Evolutionary conservation across 352 stramenopile species (phyloP), one percentile per base, ranked within the genome.

Genomic region (Phytophthora fragariae): DNA sequence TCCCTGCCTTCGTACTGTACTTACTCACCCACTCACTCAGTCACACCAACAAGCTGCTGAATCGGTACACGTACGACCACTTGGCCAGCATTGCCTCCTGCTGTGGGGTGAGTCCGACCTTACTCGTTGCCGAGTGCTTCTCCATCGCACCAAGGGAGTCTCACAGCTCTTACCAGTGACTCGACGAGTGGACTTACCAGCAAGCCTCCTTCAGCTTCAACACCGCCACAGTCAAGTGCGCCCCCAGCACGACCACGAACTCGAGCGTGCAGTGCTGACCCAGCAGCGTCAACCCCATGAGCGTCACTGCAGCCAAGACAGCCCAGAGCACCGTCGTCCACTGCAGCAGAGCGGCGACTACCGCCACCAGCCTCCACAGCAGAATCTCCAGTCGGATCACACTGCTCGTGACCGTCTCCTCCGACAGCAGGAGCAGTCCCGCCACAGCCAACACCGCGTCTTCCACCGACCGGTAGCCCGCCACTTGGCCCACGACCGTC

Each of bases 81-180:
- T 85, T 63, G 11, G 65, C 21, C 54, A 83, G 69, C 50, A 66
- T 29, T 27, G 67, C 61, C 54, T 85, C 72, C 29, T 85, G 70
- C 50, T 79, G 69, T 12, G 52, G 52, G 27, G 63, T 65, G 29
- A 79, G 31, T 44, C 31, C 21, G n/a, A n/a, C 21, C 19, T 74
- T 65, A 4, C 37, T 56, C 47, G 14, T 29, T 21, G 10, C 41
- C 50, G 24, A 17, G 33, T 62, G 50, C 29, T 62, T 71, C 57
- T 72, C 73, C 63, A 68, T 68, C 49, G 64, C 69, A 10, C 71
- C 17, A 27, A 80, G 49, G 2, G 69, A 65, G 44, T 33, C 56
- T 29, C 77, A 69, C 29, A 76, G 53, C 33, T 60, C 11, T 14
- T 47, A 56, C 73, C 69, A 80, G 14, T 75, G 62, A 37, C 71